Conservation (phyloP, 2,329 filamentous ascomycete genomes). For the Seiridium unicorne region DNA sequence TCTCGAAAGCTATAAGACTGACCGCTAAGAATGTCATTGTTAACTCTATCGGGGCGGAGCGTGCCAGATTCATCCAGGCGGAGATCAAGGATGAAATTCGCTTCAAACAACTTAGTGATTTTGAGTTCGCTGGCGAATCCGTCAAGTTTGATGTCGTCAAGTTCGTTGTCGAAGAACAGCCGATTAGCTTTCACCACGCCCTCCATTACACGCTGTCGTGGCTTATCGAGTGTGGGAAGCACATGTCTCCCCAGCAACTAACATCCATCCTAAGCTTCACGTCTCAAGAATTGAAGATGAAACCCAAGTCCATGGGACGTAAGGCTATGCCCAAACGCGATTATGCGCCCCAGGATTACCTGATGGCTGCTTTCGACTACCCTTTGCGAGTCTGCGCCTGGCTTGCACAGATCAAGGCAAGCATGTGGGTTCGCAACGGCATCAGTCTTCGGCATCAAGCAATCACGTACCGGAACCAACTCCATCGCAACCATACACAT, state of each 20-base stretch:
- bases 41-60: constrained; percentile 86
- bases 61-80: constrained; percentile 76
- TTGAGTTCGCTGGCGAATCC: constrained; percentile 70
- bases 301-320: constrained; percentile 60
- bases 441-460: constrained; percentile 95
- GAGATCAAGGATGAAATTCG: constrained; percentile 85
- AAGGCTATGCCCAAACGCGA: constrained; percentile 56
- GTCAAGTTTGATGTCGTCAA: constrained; percentile 70
- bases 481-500: constrained; percentile 87
- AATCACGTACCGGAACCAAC: constrained; percentile 85
- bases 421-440: constrained; percentile 98
- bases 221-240: constrained; percentile 86
- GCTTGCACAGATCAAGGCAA: constrained; percentile 96
- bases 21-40: constrained; percentile 82
- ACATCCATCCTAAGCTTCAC: constrained; percentile 70
- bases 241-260: constrained; percentile 67
- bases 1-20: constrained; percentile 70
- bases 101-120: constrained; percentile 76
- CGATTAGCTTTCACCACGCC: constrained; percentile 96
- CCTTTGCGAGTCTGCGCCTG: constrained; percentile 91
- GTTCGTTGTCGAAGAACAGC: constrained; percentile 83
- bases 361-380: constrained; percentile 88
- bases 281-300: constrained; percentile 65
- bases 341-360: constrained; percentile 69
- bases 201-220: constrained; percentile 95